Conservation (phyloP, 768 basidiomycete species). For the Lentinula boryana region DNA sequence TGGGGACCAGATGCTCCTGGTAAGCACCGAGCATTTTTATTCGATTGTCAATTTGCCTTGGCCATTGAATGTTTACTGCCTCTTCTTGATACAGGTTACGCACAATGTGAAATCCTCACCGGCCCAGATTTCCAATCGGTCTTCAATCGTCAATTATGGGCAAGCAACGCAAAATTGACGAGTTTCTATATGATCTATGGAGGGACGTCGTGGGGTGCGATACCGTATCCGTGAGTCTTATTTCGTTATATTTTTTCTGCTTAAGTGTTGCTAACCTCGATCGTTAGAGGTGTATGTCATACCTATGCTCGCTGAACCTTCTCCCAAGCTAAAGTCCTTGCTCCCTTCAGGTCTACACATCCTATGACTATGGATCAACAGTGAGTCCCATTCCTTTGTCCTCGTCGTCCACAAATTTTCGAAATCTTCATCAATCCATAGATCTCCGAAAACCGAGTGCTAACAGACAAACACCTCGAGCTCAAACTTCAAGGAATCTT, state of each 20-base stretch:
- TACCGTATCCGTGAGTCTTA: slow-evolving; percentile 71
- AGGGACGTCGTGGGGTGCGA: slow-evolving; percentile 80
- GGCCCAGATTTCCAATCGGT: slow-evolving; percentile 74
- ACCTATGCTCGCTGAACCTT: not conserved
- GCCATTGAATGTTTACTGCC: slow-evolving; percentile 1
- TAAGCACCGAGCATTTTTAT: slow-evolving; percentile 12
- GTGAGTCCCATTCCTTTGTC: slow-evolving; percentile 18
- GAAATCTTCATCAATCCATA: slow-evolving; percentile 10
- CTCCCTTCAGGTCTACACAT: slow-evolving; percentile 23
- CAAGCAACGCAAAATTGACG: slow-evolving; percentile 74
- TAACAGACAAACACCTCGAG: slow-evolving; percentile 69
- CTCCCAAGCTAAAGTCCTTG: not conserved
- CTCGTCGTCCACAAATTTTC: not conserved
- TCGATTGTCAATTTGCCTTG: slow-evolving; percentile 4
- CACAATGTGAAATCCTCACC: slow-evolving; percentile 57
- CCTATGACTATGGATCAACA: slow-evolving; percentile 78
- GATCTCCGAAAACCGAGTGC: slow-evolving; percentile 63
- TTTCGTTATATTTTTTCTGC: slow-evolving; percentile 21
- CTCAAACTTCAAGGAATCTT: slow-evolving; percentile 76
- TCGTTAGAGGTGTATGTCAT: slow-evolving; percentile 4
- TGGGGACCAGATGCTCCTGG: slow-evolving; percentile 75
- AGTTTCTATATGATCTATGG: slow-evolving; percentile 71
- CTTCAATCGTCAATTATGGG: slow-evolving; percentile 75
- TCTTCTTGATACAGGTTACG: slow-evolving; percentile 42
- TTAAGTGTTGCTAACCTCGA: not conserved